phyloP scores from a whole-genome alignment of 1,139 yeast genomes.

The Pichia sp. region DNA sequence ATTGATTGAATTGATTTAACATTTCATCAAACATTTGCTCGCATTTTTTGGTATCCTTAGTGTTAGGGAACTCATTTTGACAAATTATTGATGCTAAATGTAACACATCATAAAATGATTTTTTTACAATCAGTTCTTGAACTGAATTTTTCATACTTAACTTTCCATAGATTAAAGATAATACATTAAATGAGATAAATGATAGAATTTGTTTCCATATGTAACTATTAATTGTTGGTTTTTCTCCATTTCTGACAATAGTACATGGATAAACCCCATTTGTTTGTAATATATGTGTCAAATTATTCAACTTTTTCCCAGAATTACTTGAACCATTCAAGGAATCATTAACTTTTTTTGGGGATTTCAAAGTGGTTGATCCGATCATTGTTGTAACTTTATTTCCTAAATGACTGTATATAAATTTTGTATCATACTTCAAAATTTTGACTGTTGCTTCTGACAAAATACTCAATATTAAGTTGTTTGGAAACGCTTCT shows the following conservation, averaged over 20 bases:
- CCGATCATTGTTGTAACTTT: slow-evolving; percentile 26
- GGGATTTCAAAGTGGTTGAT: slow-evolving; percentile 10
- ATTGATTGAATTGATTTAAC: slow-evolving; percentile 21
- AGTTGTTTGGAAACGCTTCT: slow-evolving; percentile 11
- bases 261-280: slow-evolving; percentile 24
- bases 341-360: slow-evolving; percentile 1
- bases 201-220: slow-evolving; percentile 27
- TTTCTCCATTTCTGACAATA: slow-evolving; percentile 21
- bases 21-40: slow-evolving; percentile 17
- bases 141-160: slow-evolving; percentile 12
- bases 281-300: slow-evolving; percentile 19
- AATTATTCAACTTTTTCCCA: slow-evolving; percentile 18
- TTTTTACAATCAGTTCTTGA: slow-evolving; percentile 15
- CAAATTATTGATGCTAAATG: slow-evolving; percentile 21
- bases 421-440: slow-evolving; percentile 7
- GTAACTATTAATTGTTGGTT: slow-evolving; percentile 24
- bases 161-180: slow-evolving; percentile 21
- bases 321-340: slow-evolving; percentile 19
- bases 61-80: slow-evolving; percentile 23
- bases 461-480: slow-evolving; percentile 21
- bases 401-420: slow-evolving; percentile 20
- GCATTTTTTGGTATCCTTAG: slow-evolving; percentile 12
- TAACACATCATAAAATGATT: slow-evolving; percentile 21
- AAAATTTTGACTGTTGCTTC: slow-evolving; percentile 22
- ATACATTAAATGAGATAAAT: slow-evolving; percentile 20